Percentiles rank a stretch among this genome's conserved stretches.
Evolutionary conservation across 257 asterid species (phyloP).

Genomic region (Nicotiana undulata): DNA sequence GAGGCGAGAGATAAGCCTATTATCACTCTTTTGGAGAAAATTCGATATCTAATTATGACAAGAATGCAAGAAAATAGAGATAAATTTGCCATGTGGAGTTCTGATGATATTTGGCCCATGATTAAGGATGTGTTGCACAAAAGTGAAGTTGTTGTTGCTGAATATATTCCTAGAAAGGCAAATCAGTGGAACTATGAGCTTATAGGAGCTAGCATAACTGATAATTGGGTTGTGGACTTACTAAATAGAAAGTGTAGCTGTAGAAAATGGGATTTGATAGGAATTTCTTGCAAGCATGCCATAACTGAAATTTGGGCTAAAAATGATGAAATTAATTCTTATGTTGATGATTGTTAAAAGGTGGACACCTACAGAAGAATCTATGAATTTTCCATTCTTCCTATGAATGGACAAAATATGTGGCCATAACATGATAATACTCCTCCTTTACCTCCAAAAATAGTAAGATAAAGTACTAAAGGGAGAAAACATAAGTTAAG

Average conservation of each 20-base stretch:
- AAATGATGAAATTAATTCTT: neutral
- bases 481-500: neutral
- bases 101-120: neutral
- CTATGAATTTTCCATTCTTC: neutral
- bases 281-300: constrained; percentile 9
- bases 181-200: neutral
- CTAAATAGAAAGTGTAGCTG: too few relatives aligned
- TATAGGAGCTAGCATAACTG: neutral
- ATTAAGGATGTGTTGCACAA: neutral
- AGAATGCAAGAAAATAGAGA: neutral
- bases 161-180: neutral
- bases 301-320: neutral
- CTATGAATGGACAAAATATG: neutral
- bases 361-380: neutral
- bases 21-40: neutral
- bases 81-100: neutral
- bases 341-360: constrained; percentile 4
- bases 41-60: neutral
- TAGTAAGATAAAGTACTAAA: neutral
- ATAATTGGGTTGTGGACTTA: neutral
- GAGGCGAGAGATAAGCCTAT: neutral
- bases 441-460: neutral
- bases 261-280: neutral
- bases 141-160: neutral
- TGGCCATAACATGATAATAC: neutral